Percentiles rank a stretch among this genome's conserved stretches.
Conservation (phyloP, 345 rosid genomes). For the Hibiscus trionum region DNA sequence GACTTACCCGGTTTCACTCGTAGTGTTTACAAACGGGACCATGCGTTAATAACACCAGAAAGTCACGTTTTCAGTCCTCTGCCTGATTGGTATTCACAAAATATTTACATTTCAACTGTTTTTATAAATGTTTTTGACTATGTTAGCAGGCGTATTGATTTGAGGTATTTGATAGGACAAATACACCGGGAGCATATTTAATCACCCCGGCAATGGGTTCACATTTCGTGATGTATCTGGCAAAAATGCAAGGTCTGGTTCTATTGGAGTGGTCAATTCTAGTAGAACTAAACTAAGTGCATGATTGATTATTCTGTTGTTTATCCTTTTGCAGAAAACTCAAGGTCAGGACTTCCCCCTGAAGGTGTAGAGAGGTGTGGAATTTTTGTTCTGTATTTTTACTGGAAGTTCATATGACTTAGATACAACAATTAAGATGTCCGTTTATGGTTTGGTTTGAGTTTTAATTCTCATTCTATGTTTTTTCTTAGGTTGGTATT, state of each 20-base stretch:
- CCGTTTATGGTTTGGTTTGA: constrained; percentile 1
- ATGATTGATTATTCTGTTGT: background rate
- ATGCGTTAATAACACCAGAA: constrained; percentile 85
- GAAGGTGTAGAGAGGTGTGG: constrained; percentile 57
- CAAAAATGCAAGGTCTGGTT: constrained; percentile 75
- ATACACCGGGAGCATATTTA: constrained; percentile 74
- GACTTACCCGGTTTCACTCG: constrained; percentile 92
- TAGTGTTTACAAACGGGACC: constrained; percentile 70
- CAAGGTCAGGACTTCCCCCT: constrained; percentile 68
- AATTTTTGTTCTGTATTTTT: background rate
- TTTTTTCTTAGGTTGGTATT: constrained; percentile 52
- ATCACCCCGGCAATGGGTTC: constrained; percentile 88
- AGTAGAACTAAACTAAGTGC: background rate
- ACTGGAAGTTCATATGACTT: background rate
- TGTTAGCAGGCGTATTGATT: constrained; percentile 13
- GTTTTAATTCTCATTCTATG: constrained; percentile 12
- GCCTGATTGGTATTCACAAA: constrained; percentile 61
- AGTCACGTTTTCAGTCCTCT: constrained; percentile 89
- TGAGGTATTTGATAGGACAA: constrained; percentile 44
- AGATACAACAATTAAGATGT: background rate
- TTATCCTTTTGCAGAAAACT: constrained; percentile 45
- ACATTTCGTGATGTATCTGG: constrained; percentile 86
- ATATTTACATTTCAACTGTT: background rate
- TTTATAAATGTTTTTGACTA: background rate
- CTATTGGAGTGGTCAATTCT: background rate